These are phyloP conservation scores for Aleurites moluccanus DNA, from an alignment of 441 rosid genomes.

Conservation along the genomic window DNA sequence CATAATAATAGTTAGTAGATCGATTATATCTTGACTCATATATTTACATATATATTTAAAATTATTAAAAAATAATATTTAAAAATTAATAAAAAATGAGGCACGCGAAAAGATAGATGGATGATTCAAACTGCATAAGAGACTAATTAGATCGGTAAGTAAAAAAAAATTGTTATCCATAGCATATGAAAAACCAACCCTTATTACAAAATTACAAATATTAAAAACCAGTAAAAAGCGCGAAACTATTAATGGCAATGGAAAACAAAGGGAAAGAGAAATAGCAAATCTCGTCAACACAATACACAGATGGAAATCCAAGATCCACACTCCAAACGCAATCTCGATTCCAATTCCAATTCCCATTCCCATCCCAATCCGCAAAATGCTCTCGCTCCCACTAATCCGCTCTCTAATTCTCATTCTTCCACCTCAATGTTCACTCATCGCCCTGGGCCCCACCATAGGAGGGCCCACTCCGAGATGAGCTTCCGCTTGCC, in stretches of 20 bases:
- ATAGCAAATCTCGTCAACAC: neutral
- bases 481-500: conserved; percentile 45
- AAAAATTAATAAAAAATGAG: too few species aligned
- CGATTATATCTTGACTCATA: too few species aligned
- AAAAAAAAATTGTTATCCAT: too few species aligned
- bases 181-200: neutral
- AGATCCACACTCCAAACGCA: conserved; percentile 21
- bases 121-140: too few species aligned
- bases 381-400: neutral
- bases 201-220: neutral
- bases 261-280: neutral
- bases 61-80: too few species aligned
- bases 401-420: neutral
- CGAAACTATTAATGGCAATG: neutral
- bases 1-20: too few species aligned
- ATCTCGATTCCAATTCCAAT: neutral
- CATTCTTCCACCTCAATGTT: conserved; percentile 4
- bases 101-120: too few species aligned
- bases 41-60: too few species aligned
- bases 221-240: conserved; percentile 3
- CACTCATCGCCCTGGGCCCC: conserved; percentile 19
- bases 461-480: conserved; percentile 68
- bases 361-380: neutral
- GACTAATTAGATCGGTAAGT: too few species aligned
- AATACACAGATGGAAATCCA: conserved; percentile 28